Evolutionary conservation across 352 stramenopile genomes (phyloP), one percentile per base, ranked within the genome.

Genomic region (Globisporangium parvum): DNA sequence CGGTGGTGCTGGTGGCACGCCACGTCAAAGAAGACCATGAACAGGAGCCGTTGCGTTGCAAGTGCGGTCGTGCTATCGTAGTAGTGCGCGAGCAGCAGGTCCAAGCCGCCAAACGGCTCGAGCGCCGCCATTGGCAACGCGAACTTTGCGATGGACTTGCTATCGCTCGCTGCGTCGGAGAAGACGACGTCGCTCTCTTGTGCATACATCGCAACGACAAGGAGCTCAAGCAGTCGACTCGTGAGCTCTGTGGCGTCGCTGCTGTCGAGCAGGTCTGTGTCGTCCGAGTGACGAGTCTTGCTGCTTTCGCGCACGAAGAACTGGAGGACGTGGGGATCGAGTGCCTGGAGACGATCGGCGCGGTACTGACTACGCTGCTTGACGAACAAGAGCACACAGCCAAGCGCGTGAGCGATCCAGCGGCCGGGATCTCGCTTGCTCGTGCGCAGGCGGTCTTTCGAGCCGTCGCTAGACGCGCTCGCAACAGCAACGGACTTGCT

Each of bases 401-500:
- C 57, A 3, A 73, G 15, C 1, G 66, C 71, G 42, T 62, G 53
- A 4, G 65, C 60, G 9, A 78, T 55, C 71, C 71, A 80, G 39
- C 39, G 39, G 0, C 39, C 33, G 52, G 33, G 11, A 47, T 21
- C 17, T 49, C 35, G 21, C 21, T 1, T 8, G 18, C 40, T 26
- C 20, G 14, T 52, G 39, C 37, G 12, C 26, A n/a, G 9, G 15
- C 4, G 33, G 40, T 28, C 23, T 9, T 37, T 37, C 8, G 45
- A 11, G 15, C 60, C 31, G 3, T 24, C 47, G 23, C 18, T 37
- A 21, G 66, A 59, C 0, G 63, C 67, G 42, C 60, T 61, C 1
- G 65, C 70, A 1, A 85, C 60, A 8, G 75, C 60, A 1, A 77
- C 65, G 0, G 67, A 62, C 26, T 80, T 85, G 31, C 49, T 55